Base-by-base conservation (phyloP, 257 asterid species). In the Craterostigma plantagineum region DNA sequence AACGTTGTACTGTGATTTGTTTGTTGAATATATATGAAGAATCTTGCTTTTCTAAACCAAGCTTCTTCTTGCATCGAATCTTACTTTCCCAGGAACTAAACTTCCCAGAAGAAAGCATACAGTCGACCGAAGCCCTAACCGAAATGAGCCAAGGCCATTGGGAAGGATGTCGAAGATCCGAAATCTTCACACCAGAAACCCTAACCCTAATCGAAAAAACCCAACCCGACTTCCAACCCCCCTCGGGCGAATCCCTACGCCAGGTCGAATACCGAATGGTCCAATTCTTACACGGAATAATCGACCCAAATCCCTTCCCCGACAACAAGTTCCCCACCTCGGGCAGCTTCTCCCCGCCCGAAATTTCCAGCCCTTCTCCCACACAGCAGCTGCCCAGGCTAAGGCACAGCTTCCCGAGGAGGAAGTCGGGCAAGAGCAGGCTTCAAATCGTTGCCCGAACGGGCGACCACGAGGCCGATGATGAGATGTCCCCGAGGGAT, bases 61-160 rank as follows among this genome's bases (percentile, higher is more conserved):
- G 52, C 23, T 45, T 38, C 27, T 42, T n/a, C 9, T 43, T 51
- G 23, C 36, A 18, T 36, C 4, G 13, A 16, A 41, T 41, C 15
- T 41, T n/a, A n/a, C n/a, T n/a, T n/a, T n/a, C n/a, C n/a, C n/a
- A 83, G 98, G 98, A 90, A 56, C 53, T 90, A 60, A 70, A 72
- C 58, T 59, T 82, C 60, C 50, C 91, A 0, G 95, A 82, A 64
- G 92, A 82, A 54, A 75, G 70, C 38, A 73, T 87, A 66, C 91
- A 77, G 41, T 63, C 86, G 39, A 71, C 92, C 0, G 95, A 87
- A 34, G 92, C 84, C 12, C 71, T 82, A 12, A 38, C 54, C 36
- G 95, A 82, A 60, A 87, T 82, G 95, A 82, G 93, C 67, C 83
- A 79, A 49, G 95, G 98, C 37, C 83, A 72, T 56, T 82, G 95